phyloP scores from a whole-genome alignment of 78 protist genomes.

The Ministeria vibrans region DNA sequence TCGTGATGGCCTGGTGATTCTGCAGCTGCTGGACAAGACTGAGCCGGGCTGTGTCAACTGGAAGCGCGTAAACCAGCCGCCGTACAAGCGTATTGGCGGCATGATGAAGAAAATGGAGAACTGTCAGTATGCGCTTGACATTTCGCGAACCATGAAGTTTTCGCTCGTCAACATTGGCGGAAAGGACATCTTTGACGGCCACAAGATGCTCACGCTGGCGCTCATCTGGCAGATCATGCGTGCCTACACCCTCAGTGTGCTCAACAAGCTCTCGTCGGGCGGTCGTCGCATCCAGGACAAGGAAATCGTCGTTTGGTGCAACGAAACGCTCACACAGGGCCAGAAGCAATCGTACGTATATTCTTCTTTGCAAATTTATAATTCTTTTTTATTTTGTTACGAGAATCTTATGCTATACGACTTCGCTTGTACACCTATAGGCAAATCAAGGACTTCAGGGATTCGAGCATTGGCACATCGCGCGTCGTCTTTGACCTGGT shows the following conservation, averaged over 20 bases:
- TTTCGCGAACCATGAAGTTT: conserved; percentile 48
- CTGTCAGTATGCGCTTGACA: conserved; percentile 67
- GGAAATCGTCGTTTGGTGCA: conserved; percentile 37
- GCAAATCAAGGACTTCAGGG: conserved; percentile 70
- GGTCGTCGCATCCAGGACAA: conserved; percentile 26
- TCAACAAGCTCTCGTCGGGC: conserved; percentile 9
- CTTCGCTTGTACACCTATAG: too few species aligned
- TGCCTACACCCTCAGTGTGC: conserved; percentile 34
- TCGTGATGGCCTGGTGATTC: conserved; percentile 71
- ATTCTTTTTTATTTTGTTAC: too few species aligned
- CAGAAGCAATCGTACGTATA: too few species aligned
- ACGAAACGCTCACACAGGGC: conserved; percentile 21
- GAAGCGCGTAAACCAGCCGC: conserved; percentile 45
- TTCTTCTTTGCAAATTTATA: too few species aligned
- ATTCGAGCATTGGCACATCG: conserved; percentile 38
- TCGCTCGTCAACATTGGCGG: conserved; percentile 76
- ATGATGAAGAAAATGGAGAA: conserved; percentile 70
- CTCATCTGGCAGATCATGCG: conserved; percentile 82
- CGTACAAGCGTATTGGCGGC: conserved; percentile 33
- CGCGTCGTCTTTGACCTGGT: conserved; percentile 65
- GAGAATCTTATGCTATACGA: too few species aligned
- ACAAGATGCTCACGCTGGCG: conserved; percentile 67
- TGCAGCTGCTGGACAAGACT: conserved; percentile 76
- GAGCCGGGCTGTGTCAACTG: conserved; percentile 77
- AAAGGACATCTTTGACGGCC: conserved; percentile 72